A percentile compares a stretch with the other conserved stretches of the same genome.
Conservation (phyloP, 179 eudicot species). For the Gypsophila paniculata region DNA sequence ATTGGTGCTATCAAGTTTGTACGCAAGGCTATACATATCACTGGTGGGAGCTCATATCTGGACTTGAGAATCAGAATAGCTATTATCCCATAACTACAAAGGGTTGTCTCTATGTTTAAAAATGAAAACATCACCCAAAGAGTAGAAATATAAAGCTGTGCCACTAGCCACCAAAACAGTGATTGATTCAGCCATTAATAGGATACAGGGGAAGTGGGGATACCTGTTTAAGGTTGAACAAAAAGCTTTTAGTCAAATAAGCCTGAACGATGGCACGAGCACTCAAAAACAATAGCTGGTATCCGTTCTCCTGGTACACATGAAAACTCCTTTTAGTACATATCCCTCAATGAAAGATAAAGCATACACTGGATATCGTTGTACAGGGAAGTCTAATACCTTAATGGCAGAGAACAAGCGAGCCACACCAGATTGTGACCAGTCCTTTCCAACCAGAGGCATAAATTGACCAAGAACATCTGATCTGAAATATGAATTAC, state of each 20-base stretch:
- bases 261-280: conserved; percentile 99
- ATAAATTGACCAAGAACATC: conserved; percentile 99
- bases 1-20: not conserved
- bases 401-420: conserved; percentile 90
- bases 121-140: not conserved
- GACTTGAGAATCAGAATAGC: not conserved
- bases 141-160: not conserved
- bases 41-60: not conserved
- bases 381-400: conserved; percentile 37
- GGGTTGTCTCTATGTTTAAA: too few relatives aligned
- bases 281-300: conserved; percentile 87
- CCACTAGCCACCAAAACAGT: conserved; percentile 2
- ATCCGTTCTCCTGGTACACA: conserved; percentile 79
- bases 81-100: too few relatives aligned
- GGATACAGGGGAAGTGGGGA: not conserved
- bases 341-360: conserved; percentile 15
- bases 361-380: not conserved
- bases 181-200: not conserved
- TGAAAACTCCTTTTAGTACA: not conserved
- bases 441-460: conserved; percentile 99
- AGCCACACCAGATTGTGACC: conserved; percentile 98
- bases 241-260: conserved; percentile 82
- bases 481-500: conserved; percentile 48
- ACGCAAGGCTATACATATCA: not conserved
- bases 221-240: conserved; percentile 93